Percentiles rank a stretch among this genome's conserved stretches.
Evolutionary conservation across 176 grass and related monocot genomes (phyloP).

Genomic region (Oryza coarctata): DNA sequence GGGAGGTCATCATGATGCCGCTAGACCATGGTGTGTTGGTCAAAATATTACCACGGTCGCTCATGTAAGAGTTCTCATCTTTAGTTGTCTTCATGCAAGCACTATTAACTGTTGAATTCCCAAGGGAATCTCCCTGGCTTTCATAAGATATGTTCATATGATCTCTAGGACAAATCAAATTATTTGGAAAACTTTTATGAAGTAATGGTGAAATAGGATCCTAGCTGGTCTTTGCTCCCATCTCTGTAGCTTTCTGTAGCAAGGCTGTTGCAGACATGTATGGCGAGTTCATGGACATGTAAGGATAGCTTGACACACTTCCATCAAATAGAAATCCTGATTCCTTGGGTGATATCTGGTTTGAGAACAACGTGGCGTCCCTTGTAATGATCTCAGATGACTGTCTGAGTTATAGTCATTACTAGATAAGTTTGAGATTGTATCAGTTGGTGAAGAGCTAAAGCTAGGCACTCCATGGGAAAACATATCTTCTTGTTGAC

Average conservation of each 20-base stretch:
- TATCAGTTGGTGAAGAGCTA: conserved; percentile 40
- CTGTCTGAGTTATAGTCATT: conserved; percentile 41
- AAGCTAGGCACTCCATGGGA: conserved; percentile 46
- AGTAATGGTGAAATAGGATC: conserved; percentile 66
- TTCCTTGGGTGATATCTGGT: conserved; percentile 38
- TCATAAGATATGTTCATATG: conserved; percentile 48
- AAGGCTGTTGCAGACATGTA: conserved; percentile 70
- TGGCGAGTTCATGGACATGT: conserved; percentile 55
- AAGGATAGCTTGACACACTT: conserved; percentile 37
- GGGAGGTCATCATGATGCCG: not conserved
- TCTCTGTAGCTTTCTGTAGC: conserved; percentile 67
- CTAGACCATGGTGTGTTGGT: conserved; percentile 42
- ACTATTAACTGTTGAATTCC: conserved; percentile 43
- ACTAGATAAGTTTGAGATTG: conserved; percentile 44
- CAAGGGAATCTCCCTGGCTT: conserved; percentile 44
- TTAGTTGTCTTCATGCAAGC: conserved; percentile 28
- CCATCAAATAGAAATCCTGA: conserved; percentile 47
- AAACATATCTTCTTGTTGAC: conserved; percentile 48
- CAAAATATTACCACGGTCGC: conserved; percentile 31
- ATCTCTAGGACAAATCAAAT: conserved; percentile 35
- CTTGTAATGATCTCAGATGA: conserved; percentile 51
- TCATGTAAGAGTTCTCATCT: conserved; percentile 38
- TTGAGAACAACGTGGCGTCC: conserved; percentile 48
- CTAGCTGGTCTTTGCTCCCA: conserved; percentile 61
- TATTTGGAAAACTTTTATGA: conserved; percentile 50